phyloP scores from a whole-genome alignment of 2,329 filamentous ascomycete species.

The Penicillium sp. region DNA sequence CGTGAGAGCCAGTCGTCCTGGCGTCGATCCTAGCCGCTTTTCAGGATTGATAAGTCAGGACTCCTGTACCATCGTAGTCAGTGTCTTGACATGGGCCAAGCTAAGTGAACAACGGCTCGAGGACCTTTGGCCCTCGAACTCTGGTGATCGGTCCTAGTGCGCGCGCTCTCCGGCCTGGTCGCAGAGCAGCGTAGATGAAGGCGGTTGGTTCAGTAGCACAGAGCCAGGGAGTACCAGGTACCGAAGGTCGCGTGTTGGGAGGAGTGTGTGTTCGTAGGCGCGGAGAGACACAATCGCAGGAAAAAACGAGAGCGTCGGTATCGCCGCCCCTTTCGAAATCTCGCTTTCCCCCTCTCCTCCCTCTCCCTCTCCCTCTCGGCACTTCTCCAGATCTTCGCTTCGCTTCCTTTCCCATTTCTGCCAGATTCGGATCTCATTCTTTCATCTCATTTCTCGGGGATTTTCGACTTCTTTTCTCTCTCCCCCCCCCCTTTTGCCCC shows the following conservation, averaged over 20 bases:
- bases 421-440: not conserved
- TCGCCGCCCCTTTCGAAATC: slow-evolving; percentile 23
- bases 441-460: not conserved
- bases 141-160: slow-evolving; percentile 3
- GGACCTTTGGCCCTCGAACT: slow-evolving; percentile 5
- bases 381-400: not conserved
- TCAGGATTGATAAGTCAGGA: too few species aligned
- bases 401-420: slow-evolving; percentile 3
- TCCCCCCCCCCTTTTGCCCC: slow-evolving; percentile 8
- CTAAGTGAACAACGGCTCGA: slow-evolving; percentile 19
- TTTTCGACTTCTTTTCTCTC: not conserved
- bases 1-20: slow-evolving; percentile 26
- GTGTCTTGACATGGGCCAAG: slow-evolving; percentile 11
- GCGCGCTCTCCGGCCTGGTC: too few species aligned
- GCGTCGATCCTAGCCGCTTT: too few species aligned
- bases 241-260: too few species aligned
- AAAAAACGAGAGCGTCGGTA: slow-evolving; percentile 8
- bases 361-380: slow-evolving; percentile 1
- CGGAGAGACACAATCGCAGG: slow-evolving; percentile 2
- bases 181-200: too few species aligned
- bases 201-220: too few species aligned
- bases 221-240: too few species aligned
- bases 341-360: slow-evolving; percentile 8
- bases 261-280: too few species aligned
- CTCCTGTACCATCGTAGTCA: too few species aligned